These are phyloP conservation scores for Colletotrichum theobromicola DNA, from an alignment of 2,329 filamentous ascomycete species.

Conservation along the genomic window DNA sequence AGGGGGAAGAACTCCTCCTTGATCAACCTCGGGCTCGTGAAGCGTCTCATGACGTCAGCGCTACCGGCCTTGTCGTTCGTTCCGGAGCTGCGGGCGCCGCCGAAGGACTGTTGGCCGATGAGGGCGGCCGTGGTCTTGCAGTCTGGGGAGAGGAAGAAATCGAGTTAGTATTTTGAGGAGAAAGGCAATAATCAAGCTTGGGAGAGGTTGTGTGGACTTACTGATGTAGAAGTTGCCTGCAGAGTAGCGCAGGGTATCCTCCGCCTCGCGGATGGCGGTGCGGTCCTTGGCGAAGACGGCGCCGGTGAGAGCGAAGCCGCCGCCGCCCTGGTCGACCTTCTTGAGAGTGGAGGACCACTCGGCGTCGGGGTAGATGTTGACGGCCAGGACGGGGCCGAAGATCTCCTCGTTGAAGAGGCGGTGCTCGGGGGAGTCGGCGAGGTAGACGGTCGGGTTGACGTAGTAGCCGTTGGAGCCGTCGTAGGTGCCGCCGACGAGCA, in stretches of 20 bases:
- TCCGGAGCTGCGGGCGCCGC: slow-evolving; percentile 55
- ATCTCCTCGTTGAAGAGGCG: slow-evolving; percentile 51
- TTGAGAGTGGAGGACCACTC: slow-evolving; percentile 39
- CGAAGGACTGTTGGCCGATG: slow-evolving; percentile 62
- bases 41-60: slow-evolving; percentile 52
- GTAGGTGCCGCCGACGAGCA: slow-evolving; percentile 49
- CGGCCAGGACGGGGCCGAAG: slow-evolving; percentile 48
- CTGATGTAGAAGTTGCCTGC: slow-evolving; percentile 64
- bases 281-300: slow-evolving; percentile 55
- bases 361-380: slow-evolving; percentile 48
- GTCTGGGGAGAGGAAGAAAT: slow-evolving; percentile 26
- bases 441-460: slow-evolving; percentile 51
- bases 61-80: slow-evolving; percentile 64
- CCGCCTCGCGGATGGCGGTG: slow-evolving; percentile 51
- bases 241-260: slow-evolving; percentile 55
- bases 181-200: not conserved
- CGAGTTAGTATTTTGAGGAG: not conserved
- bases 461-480: slow-evolving; percentile 53
- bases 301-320: slow-evolving; percentile 52
- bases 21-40: slow-evolving; percentile 55
- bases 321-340: slow-evolving; percentile 45
- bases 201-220: slow-evolving; percentile 16
- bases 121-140: slow-evolving; percentile 62
- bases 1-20: slow-evolving; percentile 50
- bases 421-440: slow-evolving; percentile 45